A percentile compares a stretch with the other conserved stretches of the same genome.
These are phyloP conservation scores for Suhomyces kunorum DNA, from an alignment of 1,139 yeast genomes.

Conservation along the genomic window DNA sequence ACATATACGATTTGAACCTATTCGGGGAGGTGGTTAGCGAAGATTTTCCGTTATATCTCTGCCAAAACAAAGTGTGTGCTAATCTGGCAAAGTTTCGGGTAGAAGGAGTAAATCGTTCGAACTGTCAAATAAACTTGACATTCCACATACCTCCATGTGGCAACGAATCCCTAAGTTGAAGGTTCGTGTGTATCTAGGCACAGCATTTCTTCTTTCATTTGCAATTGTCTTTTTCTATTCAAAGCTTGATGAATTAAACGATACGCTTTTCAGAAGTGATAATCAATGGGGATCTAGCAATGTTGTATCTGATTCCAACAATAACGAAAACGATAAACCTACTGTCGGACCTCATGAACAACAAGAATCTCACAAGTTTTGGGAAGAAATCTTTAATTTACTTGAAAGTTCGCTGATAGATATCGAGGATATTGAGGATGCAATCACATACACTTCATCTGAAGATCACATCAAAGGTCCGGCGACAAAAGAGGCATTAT, in stretches of 20 bases:
- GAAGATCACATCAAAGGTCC: conserved; percentile 27
- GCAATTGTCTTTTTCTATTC: conserved; percentile 2
- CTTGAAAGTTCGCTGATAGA: conserved; percentile 17
- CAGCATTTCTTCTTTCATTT: conserved; percentile 1
- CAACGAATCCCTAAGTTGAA: conserved; percentile 1
- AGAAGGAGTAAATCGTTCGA: no score
- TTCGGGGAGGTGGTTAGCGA: no score
- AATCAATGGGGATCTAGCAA: not conserved
- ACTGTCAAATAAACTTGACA: no score
- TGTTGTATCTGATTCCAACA: not conserved
- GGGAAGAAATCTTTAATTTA: conserved; percentile 20
- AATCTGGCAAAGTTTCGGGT: no score
- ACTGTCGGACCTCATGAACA: conserved; percentile 13
- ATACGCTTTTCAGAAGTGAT: not conserved
- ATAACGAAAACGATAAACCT: conserved; percentile 10
- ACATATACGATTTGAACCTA: no score
- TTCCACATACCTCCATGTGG: not conserved
- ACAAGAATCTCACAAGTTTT: conserved; percentile 19
- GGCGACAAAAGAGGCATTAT: conserved; percentile 29
- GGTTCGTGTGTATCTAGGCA: conserved; percentile 1
- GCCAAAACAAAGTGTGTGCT: no score
- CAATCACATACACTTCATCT: conserved; percentile 27
- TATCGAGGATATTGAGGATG: conserved; percentile 19
- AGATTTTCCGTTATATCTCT: no score
- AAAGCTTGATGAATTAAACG: conserved; percentile 1